Base-by-base conservation (phyloP, 495 filamentous ascomycete species). In the Astrocystis sublimbata region DNA sequence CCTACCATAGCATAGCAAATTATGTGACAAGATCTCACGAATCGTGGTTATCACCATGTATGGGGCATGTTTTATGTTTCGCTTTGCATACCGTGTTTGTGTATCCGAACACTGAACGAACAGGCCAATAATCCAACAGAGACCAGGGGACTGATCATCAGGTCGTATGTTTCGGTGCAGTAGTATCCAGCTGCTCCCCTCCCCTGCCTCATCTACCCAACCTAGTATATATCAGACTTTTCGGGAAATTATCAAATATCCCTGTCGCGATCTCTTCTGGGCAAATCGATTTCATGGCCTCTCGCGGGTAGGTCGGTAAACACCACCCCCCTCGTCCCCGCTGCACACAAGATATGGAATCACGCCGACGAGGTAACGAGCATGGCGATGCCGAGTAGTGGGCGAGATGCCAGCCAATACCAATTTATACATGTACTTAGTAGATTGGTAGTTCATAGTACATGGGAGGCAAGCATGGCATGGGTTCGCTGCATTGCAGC, bases 121-220 rank as follows among this genome's bases (percentile, higher is more conserved):
- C 9, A 38, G 47, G 15, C 28, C 12, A 19, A 24, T 3, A 23
- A 36, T 8, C 50, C 6, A 35, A 52, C 49, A 35, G 49, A 35
- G 24, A 9, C 21, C 36, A 10, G 36, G 54, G 54, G 40, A 57
- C 54, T 45, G 43, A 21, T 57, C 23, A 35, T 57, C 23, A 35
- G n/a, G 35, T 57, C 54, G 54, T 28, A 57, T 15, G 8, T 17
- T 41, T 5, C 35, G 17, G 46, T 0, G 30, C n/a, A n/a, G n/a
- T n/a, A n/a, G n/a, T n/a, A n/a, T n/a, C n/a, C n/a, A n/a, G n/a
- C n/a, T n/a, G n/a, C n/a, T 42, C 4, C 36, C n/a, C 4, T 28
- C 7, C 52, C 52, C 38, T 56, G 52, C 52, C 6, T 30, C 36
- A 56, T 24, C 4, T 28, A 13, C 52, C 52, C 38, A 41, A 38